Evolutionary conservation across 2,329 filamentous ascomycete genomes (phyloP), one percentile per base, ranked within the genome.

Genomic region (Lasiodiplodia citricola): DNA sequence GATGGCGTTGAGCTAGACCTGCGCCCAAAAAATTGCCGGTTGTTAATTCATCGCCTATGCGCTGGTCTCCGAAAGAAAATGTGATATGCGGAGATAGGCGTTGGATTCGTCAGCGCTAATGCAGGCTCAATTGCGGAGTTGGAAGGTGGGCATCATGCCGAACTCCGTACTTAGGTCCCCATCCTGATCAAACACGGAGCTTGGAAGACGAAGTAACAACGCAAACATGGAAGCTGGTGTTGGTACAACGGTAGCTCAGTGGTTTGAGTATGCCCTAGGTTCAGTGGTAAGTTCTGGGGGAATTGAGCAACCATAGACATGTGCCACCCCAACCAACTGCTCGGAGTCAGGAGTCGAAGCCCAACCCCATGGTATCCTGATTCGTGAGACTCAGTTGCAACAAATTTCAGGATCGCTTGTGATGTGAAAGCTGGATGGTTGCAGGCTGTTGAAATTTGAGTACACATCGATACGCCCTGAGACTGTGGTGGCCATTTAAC

Each of bases 91-190:
- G 57, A 60, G 37, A 60, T 60, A 23, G 57, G 38, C 16, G 37
- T n/a, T 60, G 38, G 8, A 5, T 7, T n/a, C 10, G 57, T 60
- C 41, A 60, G 57, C 57, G 14, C 57, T 60, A 60, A 23, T 47
- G 57, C 38, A 31, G 21, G 51, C 6, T 25, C 7, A 23, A 16
- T 54, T 25, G 28, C 51, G 51, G 51, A 60, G 25, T 60, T 28
- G 57, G 23, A 47, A 47, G 25, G 37, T 60, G 57, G 57, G 8
- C 18, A 47, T 23, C 35, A 7, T 3, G 25, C 38, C 37, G 38
- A 60, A 44, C 38, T 60, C 57, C 57, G 57, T 23, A 31, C n/a
- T 6, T 18, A n/a, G 16, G 41, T 44, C 41, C 14, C n/a, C 14
- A 18, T 44, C 16, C 41, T 44, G 41, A 18, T 44, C 41, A 18